A percentile compares a stretch with the other conserved stretches of the same genome.
Conservation (phyloP, 2,329 filamentous ascomycete species). For the Verticillium alfalfae region DNA sequence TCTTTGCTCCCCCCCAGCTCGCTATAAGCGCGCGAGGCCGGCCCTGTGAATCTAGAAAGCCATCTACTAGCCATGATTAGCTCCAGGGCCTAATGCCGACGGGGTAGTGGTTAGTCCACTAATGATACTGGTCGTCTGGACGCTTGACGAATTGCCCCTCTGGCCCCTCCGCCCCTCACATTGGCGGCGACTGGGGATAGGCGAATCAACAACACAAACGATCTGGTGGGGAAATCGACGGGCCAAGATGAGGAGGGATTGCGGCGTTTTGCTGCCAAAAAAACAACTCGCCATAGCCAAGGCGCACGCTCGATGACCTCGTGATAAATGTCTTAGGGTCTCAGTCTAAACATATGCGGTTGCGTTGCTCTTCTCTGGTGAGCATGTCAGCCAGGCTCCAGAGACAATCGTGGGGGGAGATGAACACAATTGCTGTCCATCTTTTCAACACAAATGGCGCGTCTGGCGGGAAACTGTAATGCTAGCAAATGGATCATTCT, state of each 20-base stretch:
- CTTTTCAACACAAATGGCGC: not conserved
- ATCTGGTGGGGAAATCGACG: not conserved
- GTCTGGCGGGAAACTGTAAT: not conserved
- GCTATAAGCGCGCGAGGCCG: not conserved
- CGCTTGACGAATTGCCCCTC: not conserved
- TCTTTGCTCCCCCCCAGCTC: not conserved
- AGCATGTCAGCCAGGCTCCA: no score
- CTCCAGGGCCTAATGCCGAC: not conserved
- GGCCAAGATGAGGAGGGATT: not conserved
- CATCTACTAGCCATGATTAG: not conserved
- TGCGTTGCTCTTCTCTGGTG: not conserved
- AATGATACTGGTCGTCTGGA: not conserved
- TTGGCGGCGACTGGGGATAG: not conserved
- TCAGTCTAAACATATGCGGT: not conserved
- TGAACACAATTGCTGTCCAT: no score
- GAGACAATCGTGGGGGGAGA: no score
- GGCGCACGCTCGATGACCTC: not conserved
- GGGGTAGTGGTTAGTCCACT: not conserved
- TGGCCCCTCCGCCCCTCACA: not conserved
- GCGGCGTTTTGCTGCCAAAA: not conserved
- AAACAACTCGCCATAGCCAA: not conserved
- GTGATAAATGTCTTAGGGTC: not conserved
- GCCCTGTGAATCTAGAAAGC: not conserved
- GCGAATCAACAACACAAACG: not conserved
- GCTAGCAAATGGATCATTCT: not conserved